A percentile compares a stretch with the other conserved stretches of the same genome.
These are phyloP conservation scores for Globisporangium yorkense DNA, from an alignment of 352 stramenopile species.

Conservation along the genomic window DNA sequence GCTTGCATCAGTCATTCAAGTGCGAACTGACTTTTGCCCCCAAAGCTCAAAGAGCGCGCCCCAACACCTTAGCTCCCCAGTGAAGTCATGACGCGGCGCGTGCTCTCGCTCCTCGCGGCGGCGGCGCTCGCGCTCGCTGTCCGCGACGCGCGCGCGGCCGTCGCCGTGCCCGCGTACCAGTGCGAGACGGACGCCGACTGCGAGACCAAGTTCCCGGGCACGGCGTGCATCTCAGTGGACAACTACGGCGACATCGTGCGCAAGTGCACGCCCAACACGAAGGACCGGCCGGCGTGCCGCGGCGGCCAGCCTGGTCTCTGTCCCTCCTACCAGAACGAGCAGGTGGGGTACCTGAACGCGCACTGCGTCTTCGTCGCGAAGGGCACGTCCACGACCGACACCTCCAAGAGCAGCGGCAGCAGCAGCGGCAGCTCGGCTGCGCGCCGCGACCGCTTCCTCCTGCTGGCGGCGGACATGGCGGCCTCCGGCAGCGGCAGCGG, in stretches of 20 bases:
- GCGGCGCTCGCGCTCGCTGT: slow-evolving; percentile 1
- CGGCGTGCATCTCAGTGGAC: slow-evolving; percentile 74
- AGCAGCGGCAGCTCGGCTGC: background rate
- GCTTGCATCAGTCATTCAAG: background rate
- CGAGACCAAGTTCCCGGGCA: slow-evolving; percentile 51
- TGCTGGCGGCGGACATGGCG: slow-evolving; percentile 10
- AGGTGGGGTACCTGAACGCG: slow-evolving; percentile 71
- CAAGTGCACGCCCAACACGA: slow-evolving; percentile 83
- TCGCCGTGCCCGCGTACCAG: slow-evolving; percentile 24
- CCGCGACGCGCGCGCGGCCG: slow-evolving; percentile 6
- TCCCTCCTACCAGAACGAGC: slow-evolving; percentile 68
- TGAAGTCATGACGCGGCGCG: background rate
- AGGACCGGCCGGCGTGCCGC: slow-evolving; percentile 64
- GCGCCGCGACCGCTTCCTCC: slow-evolving; percentile 11
- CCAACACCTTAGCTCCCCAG: background rate
- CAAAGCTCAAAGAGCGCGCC: background rate
- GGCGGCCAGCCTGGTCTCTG: slow-evolving; percentile 65
- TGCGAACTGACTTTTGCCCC: background rate
- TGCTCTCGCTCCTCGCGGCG: slow-evolving; percentile 8
- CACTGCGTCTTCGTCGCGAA: slow-evolving; percentile 81
- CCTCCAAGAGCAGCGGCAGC: slow-evolving; percentile 9
- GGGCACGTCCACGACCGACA: slow-evolving; percentile 17
- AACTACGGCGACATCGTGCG: slow-evolving; percentile 62
- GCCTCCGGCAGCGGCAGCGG: slow-evolving; percentile 5
- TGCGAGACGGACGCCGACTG: slow-evolving; percentile 74